Conservation (phyloP, 768 basidiomycete species). For the Agaricus blazei region DNA sequence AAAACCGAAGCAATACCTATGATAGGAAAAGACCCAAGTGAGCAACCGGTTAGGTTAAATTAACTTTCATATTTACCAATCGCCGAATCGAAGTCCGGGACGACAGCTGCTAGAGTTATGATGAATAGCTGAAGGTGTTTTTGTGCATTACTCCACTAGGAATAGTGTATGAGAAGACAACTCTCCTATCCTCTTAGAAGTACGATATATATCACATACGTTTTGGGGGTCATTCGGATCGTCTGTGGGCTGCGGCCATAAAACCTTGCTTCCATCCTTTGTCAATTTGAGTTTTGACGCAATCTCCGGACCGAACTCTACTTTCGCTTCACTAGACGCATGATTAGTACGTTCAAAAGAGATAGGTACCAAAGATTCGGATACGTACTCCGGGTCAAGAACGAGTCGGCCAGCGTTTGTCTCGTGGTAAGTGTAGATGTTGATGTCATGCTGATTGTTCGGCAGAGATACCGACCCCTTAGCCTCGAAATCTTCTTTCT, state of each 20-base stretch:
- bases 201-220: neutral
- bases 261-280: slow-evolving; percentile 48
- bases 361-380: neutral
- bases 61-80: slow-evolving; percentile 35
- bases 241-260: slow-evolving; percentile 68
- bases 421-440: slow-evolving; percentile 44
- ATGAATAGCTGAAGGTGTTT: slow-evolving; percentile 57
- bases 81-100: slow-evolving; percentile 65
- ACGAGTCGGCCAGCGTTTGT: slow-evolving; percentile 52
- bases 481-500: neutral
- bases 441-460: slow-evolving; percentile 14
- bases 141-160: slow-evolving; percentile 40
- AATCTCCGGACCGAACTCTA: slow-evolving; percentile 53
- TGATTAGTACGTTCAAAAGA: neutral
- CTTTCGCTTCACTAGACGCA: slow-evolving; percentile 46
- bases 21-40: neutral
- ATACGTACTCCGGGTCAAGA: slow-evolving; percentile 52
- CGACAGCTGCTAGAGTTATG: slow-evolving; percentile 56
- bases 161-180: no score
- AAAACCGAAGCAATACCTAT: slow-evolving; percentile 54
- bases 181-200: neutral
- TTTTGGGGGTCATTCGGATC: slow-evolving; percentile 61
- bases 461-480: neutral
- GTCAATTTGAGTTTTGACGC: slow-evolving; percentile 53
- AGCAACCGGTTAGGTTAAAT: neutral